A percentile compares a stretch with the other conserved stretches of the same genome.
Conservation (phyloP, 495 filamentous ascomycete species). For the Lophium mytilinum region DNA sequence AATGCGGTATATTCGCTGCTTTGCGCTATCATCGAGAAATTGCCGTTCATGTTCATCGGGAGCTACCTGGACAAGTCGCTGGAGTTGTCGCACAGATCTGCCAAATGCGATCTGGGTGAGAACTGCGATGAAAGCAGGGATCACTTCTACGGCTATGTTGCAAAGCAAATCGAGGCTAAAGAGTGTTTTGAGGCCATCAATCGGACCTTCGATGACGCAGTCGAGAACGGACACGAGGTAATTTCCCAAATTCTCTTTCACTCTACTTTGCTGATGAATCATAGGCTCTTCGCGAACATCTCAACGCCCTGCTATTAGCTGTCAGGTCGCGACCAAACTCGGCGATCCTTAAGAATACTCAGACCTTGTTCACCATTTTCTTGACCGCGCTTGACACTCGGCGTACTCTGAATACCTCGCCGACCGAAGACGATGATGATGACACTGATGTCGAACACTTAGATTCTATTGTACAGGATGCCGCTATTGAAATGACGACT, state of each 20-base stretch:
- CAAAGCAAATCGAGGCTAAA: slow-evolving; percentile 63
- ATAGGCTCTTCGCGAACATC: slow-evolving; percentile 57
- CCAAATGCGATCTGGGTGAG: slow-evolving; percentile 46
- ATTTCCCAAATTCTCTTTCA: slow-evolving; percentile 27
- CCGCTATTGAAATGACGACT: slow-evolving; percentile 80
- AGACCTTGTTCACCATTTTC: slow-evolving; percentile 59
- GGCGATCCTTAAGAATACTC: slow-evolving; percentile 58
- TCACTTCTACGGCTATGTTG: slow-evolving; percentile 61
- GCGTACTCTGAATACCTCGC: slow-evolving; percentile 16
- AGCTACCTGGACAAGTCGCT: slow-evolving; percentile 63
- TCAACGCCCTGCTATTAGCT: slow-evolving; percentile 55
- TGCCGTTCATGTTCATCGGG: slow-evolving; percentile 79
- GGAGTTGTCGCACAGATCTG: slow-evolving; percentile 58
- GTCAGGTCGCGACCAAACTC: slow-evolving; percentile 72
- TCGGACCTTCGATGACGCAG: slow-evolving; percentile 59
- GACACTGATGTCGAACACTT: slow-evolving; percentile 49
- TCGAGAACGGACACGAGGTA: slow-evolving; percentile 50
- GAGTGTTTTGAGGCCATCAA: slow-evolving; percentile 59
- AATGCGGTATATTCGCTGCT: slow-evolving; percentile 75
- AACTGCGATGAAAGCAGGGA: slow-evolving; percentile 54
- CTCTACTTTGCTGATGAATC: too few species aligned
- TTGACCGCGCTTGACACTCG: slow-evolving; percentile 44
- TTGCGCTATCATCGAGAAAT: slow-evolving; percentile 63
- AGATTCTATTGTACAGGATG: slow-evolving; percentile 57
- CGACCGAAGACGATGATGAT: slow-evolving; percentile 37